Evolutionary conservation across 2,329 filamentous ascomycete genomes (phyloP).

Genomic region (Xylariaceae sp.): DNA sequence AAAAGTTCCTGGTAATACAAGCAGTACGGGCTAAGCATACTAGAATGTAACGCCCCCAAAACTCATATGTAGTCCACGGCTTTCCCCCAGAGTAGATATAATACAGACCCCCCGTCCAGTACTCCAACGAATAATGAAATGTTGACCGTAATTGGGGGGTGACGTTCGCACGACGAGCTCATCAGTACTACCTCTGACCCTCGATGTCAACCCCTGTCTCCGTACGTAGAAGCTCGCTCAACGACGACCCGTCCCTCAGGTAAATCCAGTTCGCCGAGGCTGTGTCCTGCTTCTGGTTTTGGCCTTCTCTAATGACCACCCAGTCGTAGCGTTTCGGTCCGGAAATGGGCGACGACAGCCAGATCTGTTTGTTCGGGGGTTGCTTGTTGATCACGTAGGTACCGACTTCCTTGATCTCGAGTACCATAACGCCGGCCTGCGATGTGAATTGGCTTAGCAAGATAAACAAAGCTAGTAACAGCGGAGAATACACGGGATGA

Average conservation of each 20-base stretch:
- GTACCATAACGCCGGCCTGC: constrained; percentile 80
- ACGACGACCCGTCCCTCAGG: constrained; percentile 70
- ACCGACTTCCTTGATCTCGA: constrained; percentile 65
- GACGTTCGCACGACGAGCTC: not conserved
- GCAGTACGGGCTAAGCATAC: constrained; percentile 3
- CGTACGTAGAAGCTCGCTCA: constrained; percentile 67
- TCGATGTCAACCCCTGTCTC: constrained; percentile 65
- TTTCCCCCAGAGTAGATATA: constrained; percentile 5
- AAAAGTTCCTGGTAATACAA: constrained; percentile 10
- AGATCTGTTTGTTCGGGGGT: constrained; percentile 95
- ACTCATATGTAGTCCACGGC: not conserved
- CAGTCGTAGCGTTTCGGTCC: constrained; percentile 95
- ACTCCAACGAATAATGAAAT: constrained; percentile 1
- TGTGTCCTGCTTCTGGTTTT: constrained; percentile 75
- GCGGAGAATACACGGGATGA: not conserved
- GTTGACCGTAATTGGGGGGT: not conserved
- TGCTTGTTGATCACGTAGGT: constrained; percentile 98
- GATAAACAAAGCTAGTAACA: not conserved
- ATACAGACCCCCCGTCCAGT: constrained; percentile 1
- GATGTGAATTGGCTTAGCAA: constrained; percentile 6
- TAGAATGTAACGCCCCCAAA: not conserved
- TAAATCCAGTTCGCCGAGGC: constrained; percentile 80
- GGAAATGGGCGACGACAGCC: constrained; percentile 86
- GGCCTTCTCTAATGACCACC: constrained; percentile 67
- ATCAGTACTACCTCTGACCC: not conserved